These are phyloP conservation scores for Phytophthora nicotianae DNA, from an alignment of 352 stramenopile species.

Conservation along the genomic window DNA sequence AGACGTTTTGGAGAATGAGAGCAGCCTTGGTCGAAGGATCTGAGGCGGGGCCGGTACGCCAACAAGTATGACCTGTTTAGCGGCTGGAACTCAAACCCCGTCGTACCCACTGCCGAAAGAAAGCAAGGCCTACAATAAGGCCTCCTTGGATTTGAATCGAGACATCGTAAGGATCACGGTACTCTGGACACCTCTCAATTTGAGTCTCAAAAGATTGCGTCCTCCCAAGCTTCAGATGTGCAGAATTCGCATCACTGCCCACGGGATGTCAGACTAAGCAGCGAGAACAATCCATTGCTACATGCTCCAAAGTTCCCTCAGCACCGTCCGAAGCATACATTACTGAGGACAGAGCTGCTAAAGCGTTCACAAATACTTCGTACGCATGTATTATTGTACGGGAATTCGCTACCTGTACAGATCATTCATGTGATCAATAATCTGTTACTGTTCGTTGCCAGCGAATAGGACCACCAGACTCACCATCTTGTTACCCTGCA, in stretches of 20 bases:
- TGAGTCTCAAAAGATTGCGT: conserved; percentile 13
- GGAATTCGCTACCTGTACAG: too few species aligned
- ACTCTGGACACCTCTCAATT: not conserved
- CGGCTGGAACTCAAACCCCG: not conserved
- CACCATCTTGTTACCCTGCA: conserved; percentile 10
- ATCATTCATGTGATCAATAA: too few species aligned
- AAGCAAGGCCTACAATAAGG: not conserved
- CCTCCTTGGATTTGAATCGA: conserved; percentile 21
- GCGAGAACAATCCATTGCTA: not conserved
- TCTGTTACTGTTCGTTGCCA: too few species aligned
- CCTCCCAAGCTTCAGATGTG: conserved; percentile 14
- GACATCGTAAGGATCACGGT: conserved; percentile 19
- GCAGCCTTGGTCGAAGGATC: not conserved
- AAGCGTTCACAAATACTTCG: too few species aligned
- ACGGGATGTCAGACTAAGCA: not conserved
- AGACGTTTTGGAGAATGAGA: conserved; percentile 17
- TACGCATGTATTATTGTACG: too few species aligned
- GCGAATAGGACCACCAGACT: conserved; percentile 16
- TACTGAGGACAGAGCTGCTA: too few species aligned
- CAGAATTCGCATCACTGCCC: conserved; percentile 6
- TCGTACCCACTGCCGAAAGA: not conserved
- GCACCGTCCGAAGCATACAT: too few species aligned
- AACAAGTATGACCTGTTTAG: not conserved
- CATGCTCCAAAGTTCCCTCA: too few species aligned
- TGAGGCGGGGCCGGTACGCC: conserved; percentile 9